A percentile compares a stretch with the other conserved stretches of the same genome.
Conservation (phyloP, 1,284 basidiomycete genomes). For the Coniophora puteana region DNA sequence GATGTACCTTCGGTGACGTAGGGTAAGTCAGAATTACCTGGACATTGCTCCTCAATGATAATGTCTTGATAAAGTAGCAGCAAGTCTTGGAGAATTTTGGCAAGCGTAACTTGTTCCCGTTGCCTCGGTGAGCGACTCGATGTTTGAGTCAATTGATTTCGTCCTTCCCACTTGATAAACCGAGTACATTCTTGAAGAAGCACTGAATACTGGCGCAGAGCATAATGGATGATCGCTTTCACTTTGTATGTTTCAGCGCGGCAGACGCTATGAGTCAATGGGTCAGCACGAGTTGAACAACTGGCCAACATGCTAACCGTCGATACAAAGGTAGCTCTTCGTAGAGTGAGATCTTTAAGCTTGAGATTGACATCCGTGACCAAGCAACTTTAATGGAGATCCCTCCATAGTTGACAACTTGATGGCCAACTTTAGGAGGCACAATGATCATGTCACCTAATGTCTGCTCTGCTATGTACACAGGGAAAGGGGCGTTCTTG, state of each 20-base stretch:
- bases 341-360: constrained; percentile 53
- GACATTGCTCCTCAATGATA: constrained; percentile 50
- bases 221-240: constrained; percentile 57
- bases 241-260: constrained; percentile 71
- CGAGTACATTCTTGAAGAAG: constrained; percentile 20
- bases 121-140: neutral
- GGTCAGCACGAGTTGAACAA: constrained; percentile 5
- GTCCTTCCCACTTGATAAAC: constrained; percentile 1
- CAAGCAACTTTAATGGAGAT: constrained; percentile 76
- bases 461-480: constrained; percentile 67
- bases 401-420: constrained; percentile 74
- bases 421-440: constrained; percentile 72
- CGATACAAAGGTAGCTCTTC: constrained; percentile 74
- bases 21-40: constrained; percentile 28
- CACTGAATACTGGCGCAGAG: constrained; percentile 38
- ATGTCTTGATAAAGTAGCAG: constrained; percentile 56
- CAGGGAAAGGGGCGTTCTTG: constrained; percentile 55
- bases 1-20: constrained; percentile 20
- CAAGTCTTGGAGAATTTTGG: constrained; percentile 26
- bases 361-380: constrained; percentile 72
- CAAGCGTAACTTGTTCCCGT: neutral
- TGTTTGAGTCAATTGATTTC: neutral
- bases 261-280: constrained; percentile 54
- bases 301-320: constrained; percentile 41
- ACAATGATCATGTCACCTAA: constrained; percentile 76